These are phyloP conservation scores for Vicia villosa DNA, from an alignment of 306 rosid species.

Conservation along the genomic window DNA sequence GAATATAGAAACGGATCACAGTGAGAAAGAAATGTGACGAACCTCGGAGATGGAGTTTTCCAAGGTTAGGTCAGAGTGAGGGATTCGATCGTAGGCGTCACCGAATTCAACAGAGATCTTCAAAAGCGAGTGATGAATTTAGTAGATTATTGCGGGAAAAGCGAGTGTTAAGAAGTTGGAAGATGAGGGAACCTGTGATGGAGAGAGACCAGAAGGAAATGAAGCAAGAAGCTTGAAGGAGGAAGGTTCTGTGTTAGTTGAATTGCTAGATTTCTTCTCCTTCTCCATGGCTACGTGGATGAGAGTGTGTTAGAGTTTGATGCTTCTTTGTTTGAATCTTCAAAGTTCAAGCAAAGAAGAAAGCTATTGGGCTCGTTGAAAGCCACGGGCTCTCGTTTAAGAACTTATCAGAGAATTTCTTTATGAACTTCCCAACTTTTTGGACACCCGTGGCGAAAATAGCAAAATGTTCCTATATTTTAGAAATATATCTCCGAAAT, in stretches of 20 bases:
- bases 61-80: slow-evolving; percentile 60
- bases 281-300: slow-evolving; percentile 50
- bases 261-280: slow-evolving; percentile 16
- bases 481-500: too few relatives aligned
- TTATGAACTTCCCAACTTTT: too few relatives aligned
- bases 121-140: slow-evolving; percentile 11
- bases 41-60: slow-evolving; percentile 72
- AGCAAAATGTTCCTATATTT: too few relatives aligned
- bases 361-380: background rate
- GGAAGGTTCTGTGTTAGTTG: slow-evolving; percentile 29
- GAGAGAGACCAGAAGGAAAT: slow-evolving; percentile 73
- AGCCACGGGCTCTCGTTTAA: background rate
- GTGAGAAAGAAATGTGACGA: background rate
- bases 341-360: too few relatives aligned
- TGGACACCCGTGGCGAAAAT: too few relatives aligned
- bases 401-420: too few relatives aligned
- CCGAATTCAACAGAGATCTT: slow-evolving; percentile 66
- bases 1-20: slow-evolving; percentile 5
- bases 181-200: slow-evolving; percentile 60
- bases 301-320: background rate
- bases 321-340: background rate
- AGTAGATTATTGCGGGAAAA: background rate
- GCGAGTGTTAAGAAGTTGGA: background rate
- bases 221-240: slow-evolving; percentile 72
- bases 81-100: slow-evolving; percentile 62